Percentiles rank a stretch among this genome's conserved stretches.
Evolutionary conservation across 192 early-diverging fungal genomes (phyloP).

Genomic region (Martensiomyces pterosporus): DNA sequence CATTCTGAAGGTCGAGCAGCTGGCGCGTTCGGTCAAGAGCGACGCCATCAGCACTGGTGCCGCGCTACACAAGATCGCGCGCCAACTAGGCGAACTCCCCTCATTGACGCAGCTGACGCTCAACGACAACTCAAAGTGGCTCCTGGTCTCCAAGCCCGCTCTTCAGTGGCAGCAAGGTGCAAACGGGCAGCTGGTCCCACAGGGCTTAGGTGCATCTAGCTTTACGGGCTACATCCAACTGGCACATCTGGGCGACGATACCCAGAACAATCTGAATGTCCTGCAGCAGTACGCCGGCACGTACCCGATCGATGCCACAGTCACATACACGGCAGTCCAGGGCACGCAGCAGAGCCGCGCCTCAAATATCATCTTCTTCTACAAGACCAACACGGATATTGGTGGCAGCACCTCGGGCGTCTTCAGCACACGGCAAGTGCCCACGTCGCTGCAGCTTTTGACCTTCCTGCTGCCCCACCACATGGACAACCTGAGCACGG

Average conservation of each 20-base stretch:
- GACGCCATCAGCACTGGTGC: constrained; percentile 3
- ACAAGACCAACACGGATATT: constrained; percentile 39
- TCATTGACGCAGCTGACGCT: constrained; percentile 39
- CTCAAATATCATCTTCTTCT: constrained; percentile 31
- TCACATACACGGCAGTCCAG: constrained; percentile 43
- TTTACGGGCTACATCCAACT: constrained; percentile 49
- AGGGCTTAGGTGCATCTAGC: not conserved
- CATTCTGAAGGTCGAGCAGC: constrained; percentile 22
- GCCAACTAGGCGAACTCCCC: constrained; percentile 19
- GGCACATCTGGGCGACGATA: constrained; percentile 44
- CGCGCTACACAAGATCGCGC: constrained; percentile 12
- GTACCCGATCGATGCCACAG: constrained; percentile 42
- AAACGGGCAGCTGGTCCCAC: constrained; percentile 4
- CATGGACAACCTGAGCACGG: constrained; percentile 19
- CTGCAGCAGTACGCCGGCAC: constrained; percentile 48
- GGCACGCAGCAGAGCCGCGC: constrained; percentile 20
- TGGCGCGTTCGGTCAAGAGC: constrained; percentile 22
- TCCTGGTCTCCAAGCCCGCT: constrained; percentile 36
- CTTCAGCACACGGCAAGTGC: constrained; percentile 7
- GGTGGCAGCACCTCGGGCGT: constrained; percentile 12
- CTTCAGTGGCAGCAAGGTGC: constrained; percentile 30
- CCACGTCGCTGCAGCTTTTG: constrained; percentile 30
- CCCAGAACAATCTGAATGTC: constrained; percentile 27
- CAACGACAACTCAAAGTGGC: constrained; percentile 50
- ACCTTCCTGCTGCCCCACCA: constrained; percentile 52